A percentile compares a stretch with the other conserved stretches of the same genome.
Evolutionary conservation across 176 grass and related monocot species (phyloP).

Genomic region (Cenchrus purpureus): DNA sequence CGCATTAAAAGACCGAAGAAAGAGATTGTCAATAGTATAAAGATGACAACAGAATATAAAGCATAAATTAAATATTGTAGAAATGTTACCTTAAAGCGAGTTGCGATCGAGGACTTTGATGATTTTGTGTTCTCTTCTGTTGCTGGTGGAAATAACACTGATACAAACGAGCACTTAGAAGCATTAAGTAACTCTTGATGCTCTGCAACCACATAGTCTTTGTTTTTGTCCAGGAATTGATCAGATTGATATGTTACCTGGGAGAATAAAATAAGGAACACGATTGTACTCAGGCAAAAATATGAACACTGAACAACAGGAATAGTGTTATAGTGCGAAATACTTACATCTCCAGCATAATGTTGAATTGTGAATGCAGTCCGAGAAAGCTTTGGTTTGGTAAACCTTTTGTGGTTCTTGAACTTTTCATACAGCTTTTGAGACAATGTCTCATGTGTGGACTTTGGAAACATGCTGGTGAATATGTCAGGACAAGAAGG

Average conservation of each 20-base stretch:
- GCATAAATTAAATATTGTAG: constrained; percentile 22
- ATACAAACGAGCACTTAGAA: constrained; percentile 85
- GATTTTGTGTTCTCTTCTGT: constrained; percentile 93
- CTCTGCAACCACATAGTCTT: constrained; percentile 95
- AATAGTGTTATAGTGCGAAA: constrained; percentile 33
- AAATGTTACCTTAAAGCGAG: constrained; percentile 83
- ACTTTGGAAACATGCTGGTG: constrained; percentile 89
- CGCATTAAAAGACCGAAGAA: not conserved
- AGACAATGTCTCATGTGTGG: constrained; percentile 85
- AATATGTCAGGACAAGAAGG: constrained; percentile 18
- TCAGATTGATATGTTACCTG: constrained; percentile 90
- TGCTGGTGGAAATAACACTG: constrained; percentile 70
- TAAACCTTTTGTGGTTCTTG: constrained; percentile 88
- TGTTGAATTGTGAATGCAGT: constrained; percentile 86
- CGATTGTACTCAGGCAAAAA: constrained; percentile 18
- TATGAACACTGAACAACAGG: not conserved
- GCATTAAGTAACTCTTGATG: constrained; percentile 91
- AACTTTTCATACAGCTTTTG: constrained; percentile 84
- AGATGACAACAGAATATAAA: constrained; percentile 28
- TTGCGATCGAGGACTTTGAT: constrained; percentile 88
- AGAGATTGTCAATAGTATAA: not conserved
- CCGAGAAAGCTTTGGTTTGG: constrained; percentile 89
- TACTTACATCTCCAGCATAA: constrained; percentile 96
- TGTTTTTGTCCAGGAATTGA: constrained; percentile 95
- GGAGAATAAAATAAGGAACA: constrained; percentile 28